A percentile compares a stretch with the other conserved stretches of the same genome.
These are phyloP conservation scores for Aspergillus campestris DNA, from an alignment of 495 filamentous ascomycete species.

Conservation along the genomic window DNA sequence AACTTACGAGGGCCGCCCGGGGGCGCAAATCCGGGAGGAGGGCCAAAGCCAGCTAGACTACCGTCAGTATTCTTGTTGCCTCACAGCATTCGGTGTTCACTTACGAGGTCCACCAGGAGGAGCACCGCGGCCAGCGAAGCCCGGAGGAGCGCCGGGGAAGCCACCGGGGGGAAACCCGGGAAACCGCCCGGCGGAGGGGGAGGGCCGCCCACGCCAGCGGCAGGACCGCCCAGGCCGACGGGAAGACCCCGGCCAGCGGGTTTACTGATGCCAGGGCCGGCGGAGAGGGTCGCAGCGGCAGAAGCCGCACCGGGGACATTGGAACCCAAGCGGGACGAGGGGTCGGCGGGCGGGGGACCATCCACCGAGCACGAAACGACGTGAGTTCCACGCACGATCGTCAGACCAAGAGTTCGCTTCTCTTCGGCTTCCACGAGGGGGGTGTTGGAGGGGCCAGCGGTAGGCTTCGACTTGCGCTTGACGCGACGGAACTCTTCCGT, in stretches of 20 bases:
- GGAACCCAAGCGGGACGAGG: conserved; percentile 78
- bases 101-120: conserved; percentile 54
- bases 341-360: conserved; percentile 92
- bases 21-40: conserved; percentile 58
- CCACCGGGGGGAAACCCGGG: conserved; percentile 55
- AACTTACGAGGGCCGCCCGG: conserved; percentile 52
- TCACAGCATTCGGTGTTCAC: conserved; percentile 14
- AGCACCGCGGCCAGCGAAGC: conserved; percentile 70
- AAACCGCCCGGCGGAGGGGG: conserved; percentile 54
- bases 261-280: conserved; percentile 85
- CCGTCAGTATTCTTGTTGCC: conserved; percentile 7
- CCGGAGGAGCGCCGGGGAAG: conserved; percentile 62
- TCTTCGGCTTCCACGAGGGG: conserved; percentile 82
- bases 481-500: conserved; percentile 97
- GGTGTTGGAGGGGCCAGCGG: conserved; percentile 46
- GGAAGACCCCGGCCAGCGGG: conserved; percentile 89
- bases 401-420: conserved; percentile 90
- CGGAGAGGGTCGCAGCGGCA: conserved; percentile 55
- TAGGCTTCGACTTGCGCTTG: conserved; percentile 79
- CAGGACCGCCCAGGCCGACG: conserved; percentile 79
- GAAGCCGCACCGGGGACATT: conserved; percentile 58
- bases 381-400: conserved; percentile 87
- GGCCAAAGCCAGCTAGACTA: conserved; percentile 46
- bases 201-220: conserved; percentile 78
- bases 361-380: conserved; percentile 94